Evolutionary conservation across 2,329 filamentous ascomycete species (phyloP).

Genomic region (Sclerotinia nivalis): DNA sequence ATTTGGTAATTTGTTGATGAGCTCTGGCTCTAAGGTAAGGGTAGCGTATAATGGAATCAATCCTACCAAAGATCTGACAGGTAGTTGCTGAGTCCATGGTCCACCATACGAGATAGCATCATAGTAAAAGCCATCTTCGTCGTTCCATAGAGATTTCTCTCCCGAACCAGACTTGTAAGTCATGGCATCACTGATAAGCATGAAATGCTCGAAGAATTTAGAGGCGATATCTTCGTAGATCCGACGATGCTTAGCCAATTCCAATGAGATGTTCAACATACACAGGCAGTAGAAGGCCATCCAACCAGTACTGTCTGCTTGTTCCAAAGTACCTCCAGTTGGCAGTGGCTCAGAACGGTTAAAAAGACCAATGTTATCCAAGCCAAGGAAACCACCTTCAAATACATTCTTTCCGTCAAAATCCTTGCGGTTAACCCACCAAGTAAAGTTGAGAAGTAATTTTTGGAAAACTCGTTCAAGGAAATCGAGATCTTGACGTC

Average conservation of each 20-base stretch:
- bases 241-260: slow-evolving; percentile 90
- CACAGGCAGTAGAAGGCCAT: slow-evolving; percentile 97
- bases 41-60: slow-evolving; percentile 93
- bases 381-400: slow-evolving; percentile 89
- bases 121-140: slow-evolving; percentile 96
- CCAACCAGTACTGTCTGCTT: slow-evolving; percentile 97
- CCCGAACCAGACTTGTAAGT: slow-evolving; percentile 71
- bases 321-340: slow-evolving; percentile 89
- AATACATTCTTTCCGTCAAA: slow-evolving; percentile 95
- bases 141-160: slow-evolving; percentile 91
- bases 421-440: slow-evolving; percentile 99
- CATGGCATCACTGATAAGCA: slow-evolving; percentile 98
- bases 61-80: slow-evolving; percentile 87
- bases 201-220: slow-evolving; percentile 98
- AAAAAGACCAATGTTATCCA: slow-evolving; percentile 97
- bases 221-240: slow-evolving; percentile 97
- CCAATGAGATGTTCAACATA: slow-evolving; percentile 96
- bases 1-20: slow-evolving; percentile 85
- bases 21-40: slow-evolving; percentile 86
- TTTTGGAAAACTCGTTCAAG: slow-evolving; percentile 97
- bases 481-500: slow-evolving; percentile 91
- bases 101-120: slow-evolving; percentile 97
- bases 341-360: slow-evolving; percentile 94
- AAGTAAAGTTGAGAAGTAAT: slow-evolving; percentile 92
- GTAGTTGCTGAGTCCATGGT: slow-evolving; percentile 89